phyloP scores from a whole-genome alignment of 2,329 filamentous ascomycete species.

The Ophiosphaerella korrae region DNA sequence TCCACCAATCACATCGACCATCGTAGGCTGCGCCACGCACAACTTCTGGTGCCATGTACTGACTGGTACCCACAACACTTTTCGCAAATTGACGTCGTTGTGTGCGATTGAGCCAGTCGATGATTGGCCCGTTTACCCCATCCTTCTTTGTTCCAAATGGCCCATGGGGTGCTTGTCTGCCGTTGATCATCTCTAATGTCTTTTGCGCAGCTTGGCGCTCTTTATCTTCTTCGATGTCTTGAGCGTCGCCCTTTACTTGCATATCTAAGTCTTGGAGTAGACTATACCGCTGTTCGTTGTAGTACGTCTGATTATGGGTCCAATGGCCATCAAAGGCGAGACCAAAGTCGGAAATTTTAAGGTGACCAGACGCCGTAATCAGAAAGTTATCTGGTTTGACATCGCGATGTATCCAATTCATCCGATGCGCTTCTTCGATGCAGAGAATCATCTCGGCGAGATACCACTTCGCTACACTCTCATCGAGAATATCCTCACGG shows the following conservation, averaged over 20 bases:
- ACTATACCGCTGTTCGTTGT: conserved; percentile 79
- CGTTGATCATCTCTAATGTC: conserved; percentile 47
- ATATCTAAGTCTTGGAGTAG: conserved; percentile 79
- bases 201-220: conserved; percentile 59
- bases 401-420: conserved; percentile 92
- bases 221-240: conserved; percentile 65
- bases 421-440: conserved; percentile 86
- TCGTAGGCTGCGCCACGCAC: conserved; percentile 83
- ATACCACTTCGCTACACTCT: conserved; percentile 82
- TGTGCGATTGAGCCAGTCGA: conserved; percentile 51
- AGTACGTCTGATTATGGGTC: conserved; percentile 88
- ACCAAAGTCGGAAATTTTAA: conserved; percentile 96
- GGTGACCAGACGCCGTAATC: conserved; percentile 82
- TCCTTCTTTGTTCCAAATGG: conserved; percentile 28
- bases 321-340: conserved; percentile 95
- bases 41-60: conserved; percentile 98
- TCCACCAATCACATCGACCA: conserved; percentile 96
- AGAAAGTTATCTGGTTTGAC: conserved; percentile 98
- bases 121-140: conserved; percentile 34
- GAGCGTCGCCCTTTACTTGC: conserved; percentile 71
- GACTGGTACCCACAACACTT: conserved; percentile 91
- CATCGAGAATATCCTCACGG: conserved; percentile 80
- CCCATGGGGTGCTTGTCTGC: conserved; percentile 16
- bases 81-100: conserved; percentile 73
- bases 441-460: conserved; percentile 95